A percentile compares a stretch with the other conserved stretches of the same genome.
Evolutionary conservation across 495 filamentous ascomycete genomes (phyloP).

Genomic region (Pseudomonodictys pantanalensis): DNA sequence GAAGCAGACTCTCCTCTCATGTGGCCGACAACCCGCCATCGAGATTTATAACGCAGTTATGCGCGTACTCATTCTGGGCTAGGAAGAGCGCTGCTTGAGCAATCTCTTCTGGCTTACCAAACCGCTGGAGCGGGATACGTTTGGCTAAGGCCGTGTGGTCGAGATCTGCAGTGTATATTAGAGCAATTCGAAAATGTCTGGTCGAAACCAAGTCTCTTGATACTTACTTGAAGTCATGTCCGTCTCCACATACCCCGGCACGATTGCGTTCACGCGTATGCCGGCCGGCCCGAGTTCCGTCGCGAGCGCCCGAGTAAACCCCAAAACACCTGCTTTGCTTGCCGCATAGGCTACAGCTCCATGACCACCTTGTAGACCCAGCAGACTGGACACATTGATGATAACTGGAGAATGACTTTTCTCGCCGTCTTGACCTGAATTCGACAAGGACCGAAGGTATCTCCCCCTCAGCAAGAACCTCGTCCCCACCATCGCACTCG

Average conservation of each 20-base stretch:
- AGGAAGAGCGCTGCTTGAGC: constrained; percentile 81
- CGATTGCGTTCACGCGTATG: constrained; percentile 72
- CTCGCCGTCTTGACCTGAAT: constrained; percentile 16
- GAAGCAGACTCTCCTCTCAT: neutral
- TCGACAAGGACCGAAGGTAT: neutral
- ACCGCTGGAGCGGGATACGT: constrained; percentile 64
- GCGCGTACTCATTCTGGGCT: constrained; percentile 72
- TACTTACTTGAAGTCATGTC: constrained; percentile 67
- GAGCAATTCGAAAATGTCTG: neutral
- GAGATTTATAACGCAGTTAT: constrained; percentile 82
- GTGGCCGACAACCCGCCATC: constrained; percentile 75
- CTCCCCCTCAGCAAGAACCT: constrained; percentile 50
- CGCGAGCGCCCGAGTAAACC: constrained; percentile 67
- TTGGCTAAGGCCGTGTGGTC: constrained; percentile 16
- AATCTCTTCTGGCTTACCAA: constrained; percentile 66
- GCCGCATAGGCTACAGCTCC: constrained; percentile 75
- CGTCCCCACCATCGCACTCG: constrained; percentile 64
- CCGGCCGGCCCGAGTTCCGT: constrained; percentile 56
- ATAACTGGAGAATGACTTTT: constrained; percentile 50
- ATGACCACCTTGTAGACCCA: constrained; percentile 59
- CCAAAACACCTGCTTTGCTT: constrained; percentile 74
- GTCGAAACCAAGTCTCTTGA: neutral
- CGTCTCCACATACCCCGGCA: constrained; percentile 81
- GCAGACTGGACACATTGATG: constrained; percentile 74
- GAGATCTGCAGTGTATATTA: constrained; percentile 7